These are phyloP conservation scores for Penicillium soppii DNA, from an alignment of 495 filamentous ascomycete species.

Conservation along the genomic window DNA sequence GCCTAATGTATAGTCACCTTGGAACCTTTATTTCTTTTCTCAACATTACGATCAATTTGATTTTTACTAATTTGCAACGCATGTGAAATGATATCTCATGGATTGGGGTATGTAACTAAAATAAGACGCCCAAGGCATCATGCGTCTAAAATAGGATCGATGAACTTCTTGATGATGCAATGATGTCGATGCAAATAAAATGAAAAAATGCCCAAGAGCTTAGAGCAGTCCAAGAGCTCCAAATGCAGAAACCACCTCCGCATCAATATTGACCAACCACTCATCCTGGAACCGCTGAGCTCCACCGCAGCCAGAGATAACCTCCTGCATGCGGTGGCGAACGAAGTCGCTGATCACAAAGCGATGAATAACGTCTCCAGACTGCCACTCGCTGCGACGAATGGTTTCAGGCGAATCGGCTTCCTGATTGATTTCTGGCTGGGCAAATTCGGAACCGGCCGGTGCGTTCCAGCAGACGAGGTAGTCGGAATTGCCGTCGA, in stretches of 20 bases:
- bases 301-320: slow-evolving; percentile 70
- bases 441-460: slow-evolving; percentile 24
- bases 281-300: slow-evolving; percentile 69
- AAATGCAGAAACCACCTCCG: slow-evolving; percentile 73
- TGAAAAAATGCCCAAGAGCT: not conserved
- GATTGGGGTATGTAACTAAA: slow-evolving; percentile 18
- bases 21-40: no score
- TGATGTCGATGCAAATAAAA: not conserved
- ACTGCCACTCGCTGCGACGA: slow-evolving; percentile 53
- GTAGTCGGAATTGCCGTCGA: slow-evolving; percentile 44
- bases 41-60: no score
- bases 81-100: not conserved
- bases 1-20: no score
- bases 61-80: no score
- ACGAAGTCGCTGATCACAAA: slow-evolving; percentile 71
- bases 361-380: slow-evolving; percentile 67
- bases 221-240: slow-evolving; percentile 49
- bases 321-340: slow-evolving; percentile 59
- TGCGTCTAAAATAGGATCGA: not conserved
- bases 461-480: slow-evolving; percentile 54
- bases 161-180: not conserved
- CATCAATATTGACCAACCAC: slow-evolving; percentile 87
- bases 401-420: slow-evolving; percentile 65
- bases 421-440: slow-evolving; percentile 31
- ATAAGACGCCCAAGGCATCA: not conserved